A percentile compares a stretch with the other conserved stretches of the same genome.
Evolutionary conservation across 2,329 filamentous ascomycete genomes (phyloP).

Genomic region (Colletotrichum lindemuthianum): DNA sequence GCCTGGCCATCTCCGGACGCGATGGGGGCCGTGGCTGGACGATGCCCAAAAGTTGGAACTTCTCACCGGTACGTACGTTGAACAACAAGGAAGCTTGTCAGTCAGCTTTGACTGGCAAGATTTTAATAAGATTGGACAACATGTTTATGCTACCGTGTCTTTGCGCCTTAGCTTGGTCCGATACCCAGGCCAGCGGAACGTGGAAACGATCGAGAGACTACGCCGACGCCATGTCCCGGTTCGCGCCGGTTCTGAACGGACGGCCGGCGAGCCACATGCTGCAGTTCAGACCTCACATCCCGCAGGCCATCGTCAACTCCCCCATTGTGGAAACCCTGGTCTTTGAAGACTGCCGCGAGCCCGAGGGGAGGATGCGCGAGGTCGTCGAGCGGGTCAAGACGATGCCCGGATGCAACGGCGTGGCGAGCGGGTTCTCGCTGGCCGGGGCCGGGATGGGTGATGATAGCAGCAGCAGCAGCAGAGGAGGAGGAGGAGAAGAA

Average conservation of each 20-base stretch:
- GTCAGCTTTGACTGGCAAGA: background rate
- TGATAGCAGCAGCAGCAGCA: background rate
- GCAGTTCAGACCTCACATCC: slow-evolving; percentile 42
- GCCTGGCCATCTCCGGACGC: slow-evolving; percentile 42
- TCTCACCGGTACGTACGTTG: slow-evolving; percentile 38
- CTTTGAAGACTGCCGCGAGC: slow-evolving; percentile 51
- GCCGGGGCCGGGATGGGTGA: background rate
- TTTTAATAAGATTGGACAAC: background rate
- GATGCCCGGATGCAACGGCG: slow-evolving; percentile 41
- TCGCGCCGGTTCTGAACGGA: slow-evolving; percentile 39
- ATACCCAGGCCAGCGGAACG: slow-evolving; percentile 36
- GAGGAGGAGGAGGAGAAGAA: background rate
- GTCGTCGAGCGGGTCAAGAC: slow-evolving; percentile 37
- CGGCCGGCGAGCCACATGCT: slow-evolving; percentile 39
- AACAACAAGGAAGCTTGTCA: background rate
- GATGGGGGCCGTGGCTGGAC: slow-evolving; percentile 43
- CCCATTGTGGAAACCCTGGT: slow-evolving; percentile 51
- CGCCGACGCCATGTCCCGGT: slow-evolving; percentile 32
- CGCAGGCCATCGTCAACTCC: slow-evolving; percentile 42
- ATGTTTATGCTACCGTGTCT: background rate
- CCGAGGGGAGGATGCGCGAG: slow-evolving; percentile 46
- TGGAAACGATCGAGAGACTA: slow-evolving; percentile 38
- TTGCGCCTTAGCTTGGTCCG: slow-evolving; percentile 39
- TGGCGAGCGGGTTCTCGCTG: slow-evolving; percentile 39
- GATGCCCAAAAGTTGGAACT: slow-evolving; percentile 42